Percentiles rank a stretch among this genome's conserved stretches.
Evolutionary conservation across 148 eudicot species (phyloP).

Genomic region (Fagopyrum tataricum): DNA sequence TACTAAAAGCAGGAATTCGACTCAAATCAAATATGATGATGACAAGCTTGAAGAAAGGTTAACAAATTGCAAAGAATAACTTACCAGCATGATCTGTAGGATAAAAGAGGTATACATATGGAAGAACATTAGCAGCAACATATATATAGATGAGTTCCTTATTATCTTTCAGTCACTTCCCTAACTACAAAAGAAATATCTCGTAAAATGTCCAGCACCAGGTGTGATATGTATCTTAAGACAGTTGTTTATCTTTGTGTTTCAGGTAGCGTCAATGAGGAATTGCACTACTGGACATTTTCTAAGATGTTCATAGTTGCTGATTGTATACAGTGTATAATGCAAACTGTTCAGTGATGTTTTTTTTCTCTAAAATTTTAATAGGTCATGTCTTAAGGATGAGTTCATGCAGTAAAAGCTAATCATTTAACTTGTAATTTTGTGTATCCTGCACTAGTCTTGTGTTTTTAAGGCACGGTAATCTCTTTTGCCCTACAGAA

Average conservation of each 20-base stretch:
- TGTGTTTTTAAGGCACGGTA: neutral
- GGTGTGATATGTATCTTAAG: neutral
- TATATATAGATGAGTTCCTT: neutral
- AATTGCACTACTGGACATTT: neutral
- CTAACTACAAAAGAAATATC: neutral
- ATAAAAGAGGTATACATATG: neutral
- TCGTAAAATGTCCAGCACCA: neutral
- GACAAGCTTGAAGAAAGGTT: slow-evolving; percentile 1
- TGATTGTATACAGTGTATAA: neutral
- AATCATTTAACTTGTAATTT: neutral
- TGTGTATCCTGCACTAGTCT: neutral
- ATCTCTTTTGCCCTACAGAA: neutral
- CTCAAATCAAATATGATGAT: neutral
- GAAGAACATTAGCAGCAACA: neutral
- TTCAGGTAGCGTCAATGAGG: neutral
- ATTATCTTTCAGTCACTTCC: neutral
- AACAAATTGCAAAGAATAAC: neutral
- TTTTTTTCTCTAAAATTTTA: neutral
- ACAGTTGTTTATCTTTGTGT: neutral
- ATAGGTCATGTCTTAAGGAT: neutral
- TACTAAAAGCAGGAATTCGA: neutral
- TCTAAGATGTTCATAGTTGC: neutral
- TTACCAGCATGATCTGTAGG: neutral
- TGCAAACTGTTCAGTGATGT: neutral
- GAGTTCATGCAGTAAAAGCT: neutral